These are phyloP conservation scores for Corylus avellana DNA, from an alignment of 306 rosid species.

Conservation along the genomic window DNA sequence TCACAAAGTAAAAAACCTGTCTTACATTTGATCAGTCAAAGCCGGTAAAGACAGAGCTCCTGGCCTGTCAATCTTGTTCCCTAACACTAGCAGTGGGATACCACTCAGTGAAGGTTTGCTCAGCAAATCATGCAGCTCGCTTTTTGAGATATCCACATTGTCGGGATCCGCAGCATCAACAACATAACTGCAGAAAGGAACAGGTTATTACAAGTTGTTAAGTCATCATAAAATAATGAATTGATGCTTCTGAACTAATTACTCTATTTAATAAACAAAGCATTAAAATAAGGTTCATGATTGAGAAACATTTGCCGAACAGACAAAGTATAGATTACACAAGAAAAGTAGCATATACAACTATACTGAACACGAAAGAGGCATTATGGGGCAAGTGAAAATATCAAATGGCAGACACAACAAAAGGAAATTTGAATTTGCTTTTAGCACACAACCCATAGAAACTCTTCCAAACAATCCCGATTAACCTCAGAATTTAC, in stretches of 20 bases:
- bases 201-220: slow-evolving; percentile 12
- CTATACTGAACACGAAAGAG: background rate
- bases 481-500: background rate
- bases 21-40: slow-evolving; percentile 83
- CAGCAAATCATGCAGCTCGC: slow-evolving; percentile 86
- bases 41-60: slow-evolving; percentile 80
- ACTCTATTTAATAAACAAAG: background rate
- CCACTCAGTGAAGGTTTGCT: slow-evolving; percentile 78
- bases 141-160: slow-evolving; percentile 65
- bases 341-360: background rate
- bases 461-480: background rate
- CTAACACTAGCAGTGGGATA: slow-evolving; percentile 82
- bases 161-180: slow-evolving; percentile 95
- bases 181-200: slow-evolving; percentile 64
- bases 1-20: background rate
- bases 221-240: background rate
- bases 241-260: background rate
- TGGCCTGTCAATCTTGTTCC: slow-evolving; percentile 84
- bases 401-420: background rate
- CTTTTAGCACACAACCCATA: background rate
- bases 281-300: background rate
- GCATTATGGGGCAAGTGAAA: background rate
- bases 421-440: background rate
- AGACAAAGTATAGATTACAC: too few species aligned
- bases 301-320: background rate